Conservation (phyloP, 495 filamentous ascomycete species). For the Hypoxylon subgilvum region DNA sequence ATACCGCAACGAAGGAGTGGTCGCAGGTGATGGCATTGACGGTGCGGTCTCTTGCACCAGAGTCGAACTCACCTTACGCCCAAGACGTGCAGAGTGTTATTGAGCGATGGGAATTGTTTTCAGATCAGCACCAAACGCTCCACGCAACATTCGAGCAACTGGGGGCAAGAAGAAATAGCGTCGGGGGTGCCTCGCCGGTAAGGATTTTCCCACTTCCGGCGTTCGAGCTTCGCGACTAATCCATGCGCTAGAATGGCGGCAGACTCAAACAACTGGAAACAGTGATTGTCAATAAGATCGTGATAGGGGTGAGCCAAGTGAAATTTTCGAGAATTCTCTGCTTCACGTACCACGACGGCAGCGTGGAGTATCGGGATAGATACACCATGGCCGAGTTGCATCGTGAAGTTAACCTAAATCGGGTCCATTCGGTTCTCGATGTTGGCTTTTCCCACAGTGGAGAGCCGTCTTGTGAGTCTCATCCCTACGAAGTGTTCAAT, state of each 20-base stretch:
- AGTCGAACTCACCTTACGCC: slow-evolving; percentile 59
- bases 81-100: slow-evolving; percentile 71
- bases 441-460: slow-evolving; percentile 29
- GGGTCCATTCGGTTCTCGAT: slow-evolving; percentile 51
- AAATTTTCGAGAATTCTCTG: slow-evolving; percentile 72
- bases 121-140: slow-evolving; percentile 61
- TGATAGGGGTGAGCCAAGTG: slow-evolving; percentile 69
- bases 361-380: slow-evolving; percentile 76
- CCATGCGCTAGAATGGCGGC: slow-evolving; percentile 56
- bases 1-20: slow-evolving; percentile 55
- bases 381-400: slow-evolving; percentile 69
- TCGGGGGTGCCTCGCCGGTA: slow-evolving; percentile 51
- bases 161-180: slow-evolving; percentile 65
- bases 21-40: slow-evolving; percentile 69
- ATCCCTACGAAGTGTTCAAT: neutral
- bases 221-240: slow-evolving; percentile 14
- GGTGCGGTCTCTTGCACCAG: slow-evolving; percentile 68
- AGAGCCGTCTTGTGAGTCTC: slow-evolving; percentile 35
- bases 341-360: slow-evolving; percentile 75
- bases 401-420: slow-evolving; percentile 64
- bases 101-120: slow-evolving; percentile 77
- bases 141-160: slow-evolving; percentile 79
- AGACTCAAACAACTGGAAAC: slow-evolving; percentile 71
- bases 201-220: slow-evolving; percentile 7
- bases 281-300: slow-evolving; percentile 66